phyloP scores from a whole-genome alignment of 306 rosid genomes.

The Acmispon strigosus region DNA sequence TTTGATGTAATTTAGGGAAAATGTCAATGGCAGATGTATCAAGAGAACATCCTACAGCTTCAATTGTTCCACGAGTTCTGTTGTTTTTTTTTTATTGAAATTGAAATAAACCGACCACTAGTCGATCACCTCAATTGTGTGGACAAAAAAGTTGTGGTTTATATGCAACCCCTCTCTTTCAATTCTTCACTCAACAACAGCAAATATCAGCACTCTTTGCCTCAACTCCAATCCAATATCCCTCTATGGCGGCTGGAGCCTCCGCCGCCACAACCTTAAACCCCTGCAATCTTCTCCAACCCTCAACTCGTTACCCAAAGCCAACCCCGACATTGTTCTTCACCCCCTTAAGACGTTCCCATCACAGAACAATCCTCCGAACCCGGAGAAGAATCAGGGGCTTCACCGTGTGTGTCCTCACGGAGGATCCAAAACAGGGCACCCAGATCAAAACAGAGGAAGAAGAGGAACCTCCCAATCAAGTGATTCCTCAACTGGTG shows the following conservation, averaged over 20 bases:
- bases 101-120: neutral
- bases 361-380: constrained; percentile 7
- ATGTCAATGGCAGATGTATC: too few relatives aligned
- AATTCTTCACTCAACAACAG: neutral
- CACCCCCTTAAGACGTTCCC: constrained; percentile 24
- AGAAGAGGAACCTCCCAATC: neutral
- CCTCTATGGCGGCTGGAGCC: constrained; percentile 57
- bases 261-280: constrained; percentile 41
- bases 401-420: constrained; percentile 52
- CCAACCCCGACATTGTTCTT: constrained; percentile 24
- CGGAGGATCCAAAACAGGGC: constrained; percentile 47
- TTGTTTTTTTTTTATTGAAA: too few relatives aligned
- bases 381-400: constrained; percentile 19
- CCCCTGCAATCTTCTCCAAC: constrained; percentile 29
- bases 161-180: neutral
- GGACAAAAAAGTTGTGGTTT: neutral
- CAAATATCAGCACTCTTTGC: neutral
- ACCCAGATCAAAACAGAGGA: constrained; percentile 18
- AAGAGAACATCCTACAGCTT: neutral
- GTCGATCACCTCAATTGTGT: neutral
- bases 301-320: constrained; percentile 24
- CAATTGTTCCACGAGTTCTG: too few relatives aligned
- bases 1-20: too few relatives aligned
- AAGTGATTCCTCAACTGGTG: constrained; percentile 24
- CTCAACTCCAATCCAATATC: neutral